A percentile compares a stretch with the other conserved stretches of the same genome.
phyloP scores from a whole-genome alignment of 495 filamentous ascomycete genomes.

The Cryomyces minteri region DNA sequence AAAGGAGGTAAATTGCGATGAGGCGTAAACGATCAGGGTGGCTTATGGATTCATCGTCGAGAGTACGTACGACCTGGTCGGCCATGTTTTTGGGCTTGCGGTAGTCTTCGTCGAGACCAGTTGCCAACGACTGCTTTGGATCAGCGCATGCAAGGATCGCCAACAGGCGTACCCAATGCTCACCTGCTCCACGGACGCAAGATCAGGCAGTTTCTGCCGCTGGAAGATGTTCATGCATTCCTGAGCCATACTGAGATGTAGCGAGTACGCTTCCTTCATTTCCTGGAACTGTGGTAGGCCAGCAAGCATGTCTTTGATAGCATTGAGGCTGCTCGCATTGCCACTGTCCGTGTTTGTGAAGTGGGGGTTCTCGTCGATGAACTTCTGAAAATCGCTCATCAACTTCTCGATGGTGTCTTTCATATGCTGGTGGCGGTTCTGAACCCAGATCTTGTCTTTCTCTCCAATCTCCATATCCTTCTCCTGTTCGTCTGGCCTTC shows the following conservation, averaged over 20 bases:
- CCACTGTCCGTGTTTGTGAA: conserved; percentile 56
- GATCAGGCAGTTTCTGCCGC: conserved; percentile 61
- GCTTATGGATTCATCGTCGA: conserved; percentile 60
- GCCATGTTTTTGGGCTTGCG: conserved; percentile 78
- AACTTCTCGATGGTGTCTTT: conserved; percentile 91
- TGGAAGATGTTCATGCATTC: conserved; percentile 91
- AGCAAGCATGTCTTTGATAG: conserved; percentile 92
- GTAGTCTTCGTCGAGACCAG: conserved; percentile 82
- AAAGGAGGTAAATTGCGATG: conserved; percentile 69
- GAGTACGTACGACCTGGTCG: conserved; percentile 64
- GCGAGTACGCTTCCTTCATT: conserved; percentile 84
- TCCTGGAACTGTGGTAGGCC: conserved; percentile 87
- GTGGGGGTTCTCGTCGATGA: conserved; percentile 83
- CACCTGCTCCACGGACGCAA: conserved; percentile 69
- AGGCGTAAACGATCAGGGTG: conserved; percentile 65
- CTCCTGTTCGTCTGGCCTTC: conserved; percentile 40
- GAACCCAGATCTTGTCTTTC: conserved; percentile 82
- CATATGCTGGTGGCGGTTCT: conserved; percentile 90
- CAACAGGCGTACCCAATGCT: neutral
- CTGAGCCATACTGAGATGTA: conserved; percentile 95
- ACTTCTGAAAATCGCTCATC: conserved; percentile 80
- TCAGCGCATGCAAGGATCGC: no score
- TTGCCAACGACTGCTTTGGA: conserved; percentile 48
- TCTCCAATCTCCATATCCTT: conserved; percentile 86
- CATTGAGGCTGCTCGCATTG: conserved; percentile 57